Conservation (phyloP, 306 rosid species). For the Quercus rubra region DNA sequence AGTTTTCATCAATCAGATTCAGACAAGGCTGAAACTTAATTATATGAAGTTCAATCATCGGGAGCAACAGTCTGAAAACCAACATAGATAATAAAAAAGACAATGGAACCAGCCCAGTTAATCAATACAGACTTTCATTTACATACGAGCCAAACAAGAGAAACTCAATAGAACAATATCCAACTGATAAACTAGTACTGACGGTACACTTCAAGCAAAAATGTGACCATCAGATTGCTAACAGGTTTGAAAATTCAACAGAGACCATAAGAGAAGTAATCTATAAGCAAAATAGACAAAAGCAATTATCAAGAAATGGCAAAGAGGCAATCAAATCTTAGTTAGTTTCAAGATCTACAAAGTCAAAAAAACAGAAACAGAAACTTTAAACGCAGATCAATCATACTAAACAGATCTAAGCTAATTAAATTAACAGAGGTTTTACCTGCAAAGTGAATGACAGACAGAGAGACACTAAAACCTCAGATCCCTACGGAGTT, state of each 20-base stretch:
- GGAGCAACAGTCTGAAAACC: background rate
- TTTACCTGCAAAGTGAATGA: no score
- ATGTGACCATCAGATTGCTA: background rate
- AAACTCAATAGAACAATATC: background rate
- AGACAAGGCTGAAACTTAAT: constrained; percentile 23
- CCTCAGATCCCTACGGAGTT: background rate
- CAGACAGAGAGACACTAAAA: background rate
- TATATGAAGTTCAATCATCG: constrained; percentile 4
- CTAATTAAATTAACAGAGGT: no score
- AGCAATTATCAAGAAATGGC: no score
- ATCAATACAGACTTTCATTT: no score
- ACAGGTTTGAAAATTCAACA: background rate
- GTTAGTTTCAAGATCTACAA: no score
- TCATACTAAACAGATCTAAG: no score
- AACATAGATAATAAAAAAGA: background rate
- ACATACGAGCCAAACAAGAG: background rate
- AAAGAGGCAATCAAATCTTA: no score
- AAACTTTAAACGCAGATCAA: no score
- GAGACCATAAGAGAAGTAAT: background rate
- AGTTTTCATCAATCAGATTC: background rate
- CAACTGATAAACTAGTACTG: background rate
- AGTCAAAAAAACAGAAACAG: no score
- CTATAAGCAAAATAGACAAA: background rate
- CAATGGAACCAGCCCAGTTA: background rate
- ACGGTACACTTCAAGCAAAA: background rate